Conservation (phyloP, 495 filamentous ascomycete genomes). For the Tuber microsphaerosporum region DNA sequence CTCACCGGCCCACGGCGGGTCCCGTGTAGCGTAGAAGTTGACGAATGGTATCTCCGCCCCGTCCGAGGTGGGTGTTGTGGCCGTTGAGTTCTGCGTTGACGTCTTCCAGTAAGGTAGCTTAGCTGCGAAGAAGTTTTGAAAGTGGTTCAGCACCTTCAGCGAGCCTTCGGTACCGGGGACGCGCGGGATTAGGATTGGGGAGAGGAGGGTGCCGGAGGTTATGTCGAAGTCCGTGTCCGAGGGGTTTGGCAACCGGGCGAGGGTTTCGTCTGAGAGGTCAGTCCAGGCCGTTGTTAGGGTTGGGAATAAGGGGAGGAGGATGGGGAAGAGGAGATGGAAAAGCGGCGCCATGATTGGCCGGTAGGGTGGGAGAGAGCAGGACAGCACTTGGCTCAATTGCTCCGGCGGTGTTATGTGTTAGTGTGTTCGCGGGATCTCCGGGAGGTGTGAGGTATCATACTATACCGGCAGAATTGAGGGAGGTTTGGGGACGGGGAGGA, state of each 20-base stretch:
- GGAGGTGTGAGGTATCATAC: background rate
- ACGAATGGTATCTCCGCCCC: slow-evolving; percentile 66
- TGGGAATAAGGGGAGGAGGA: slow-evolving; percentile 43
- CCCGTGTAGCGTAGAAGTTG: slow-evolving; percentile 80
- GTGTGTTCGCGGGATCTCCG: background rate
- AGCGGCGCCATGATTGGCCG: background rate
- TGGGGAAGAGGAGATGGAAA: slow-evolving; percentile 9
- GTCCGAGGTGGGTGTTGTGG: slow-evolving; percentile 66
- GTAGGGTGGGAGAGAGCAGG: background rate
- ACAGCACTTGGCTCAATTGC: background rate
- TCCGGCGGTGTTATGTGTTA: background rate
- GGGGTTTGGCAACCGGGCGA: slow-evolving; percentile 56
- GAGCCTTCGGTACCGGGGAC: slow-evolving; percentile 80
- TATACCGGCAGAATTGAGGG: background rate
- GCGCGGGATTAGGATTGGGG: slow-evolving; percentile 82
- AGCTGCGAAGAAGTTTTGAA: slow-evolving; percentile 67
- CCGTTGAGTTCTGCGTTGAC: slow-evolving; percentile 77
- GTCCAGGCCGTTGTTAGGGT: slow-evolving; percentile 56
- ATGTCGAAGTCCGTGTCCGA: slow-evolving; percentile 76
- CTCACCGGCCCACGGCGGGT: slow-evolving; percentile 68
- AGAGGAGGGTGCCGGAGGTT: slow-evolving; percentile 60
- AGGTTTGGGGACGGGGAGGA: background rate
- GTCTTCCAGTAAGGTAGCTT: slow-evolving; percentile 72
- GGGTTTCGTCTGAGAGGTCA: slow-evolving; percentile 62
- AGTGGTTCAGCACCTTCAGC: slow-evolving; percentile 67